phyloP scores from a whole-genome alignment of 225 moss, liverwort and hornwort species.

The Polytrichum commune region DNA sequence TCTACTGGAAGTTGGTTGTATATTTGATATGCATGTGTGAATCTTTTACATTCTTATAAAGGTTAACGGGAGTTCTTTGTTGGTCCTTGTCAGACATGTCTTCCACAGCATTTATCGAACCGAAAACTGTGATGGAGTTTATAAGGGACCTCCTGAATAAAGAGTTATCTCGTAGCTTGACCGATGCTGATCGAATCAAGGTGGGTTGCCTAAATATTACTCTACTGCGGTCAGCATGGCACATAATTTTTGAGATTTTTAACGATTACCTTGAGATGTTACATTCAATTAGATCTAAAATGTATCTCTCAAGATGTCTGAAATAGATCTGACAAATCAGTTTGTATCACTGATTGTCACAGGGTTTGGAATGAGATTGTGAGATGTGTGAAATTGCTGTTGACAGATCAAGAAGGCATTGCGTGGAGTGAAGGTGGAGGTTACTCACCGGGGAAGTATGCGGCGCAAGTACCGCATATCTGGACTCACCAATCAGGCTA shows the following conservation, averaged over 20 bases:
- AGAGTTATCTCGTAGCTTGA: constrained; percentile 58
- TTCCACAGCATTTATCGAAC: constrained; percentile 96
- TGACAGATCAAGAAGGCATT: constrained; percentile 78
- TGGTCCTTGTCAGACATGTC: constrained; percentile 72
- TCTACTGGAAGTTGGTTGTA: too few relatives aligned
- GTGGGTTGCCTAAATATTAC: constrained; percentile 21
- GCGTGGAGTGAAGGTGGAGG: constrained; percentile 91
- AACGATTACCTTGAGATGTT: too few relatives aligned
- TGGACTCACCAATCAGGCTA: constrained; percentile 78
- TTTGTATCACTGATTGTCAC: neutral
- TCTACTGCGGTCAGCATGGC: neutral
- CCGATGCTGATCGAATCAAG: constrained; percentile 88
- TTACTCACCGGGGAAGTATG: constrained; percentile 96
- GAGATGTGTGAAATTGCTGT: too few relatives aligned
- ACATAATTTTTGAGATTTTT: too few relatives aligned
- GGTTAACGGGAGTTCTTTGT: neutral
- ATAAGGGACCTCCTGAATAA: constrained; percentile 73
- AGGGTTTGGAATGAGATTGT: neutral
- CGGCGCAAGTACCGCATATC: constrained; percentile 91
- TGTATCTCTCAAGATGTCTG: too few relatives aligned
- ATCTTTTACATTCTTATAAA: neutral
- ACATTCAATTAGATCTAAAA: neutral
- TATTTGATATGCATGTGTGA: too few relatives aligned
- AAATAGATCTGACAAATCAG: too few relatives aligned
- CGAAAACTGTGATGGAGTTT: constrained; percentile 89